Conservation (phyloP, 2,329 filamentous ascomycete species). For the Alternaria burnsii region DNA sequence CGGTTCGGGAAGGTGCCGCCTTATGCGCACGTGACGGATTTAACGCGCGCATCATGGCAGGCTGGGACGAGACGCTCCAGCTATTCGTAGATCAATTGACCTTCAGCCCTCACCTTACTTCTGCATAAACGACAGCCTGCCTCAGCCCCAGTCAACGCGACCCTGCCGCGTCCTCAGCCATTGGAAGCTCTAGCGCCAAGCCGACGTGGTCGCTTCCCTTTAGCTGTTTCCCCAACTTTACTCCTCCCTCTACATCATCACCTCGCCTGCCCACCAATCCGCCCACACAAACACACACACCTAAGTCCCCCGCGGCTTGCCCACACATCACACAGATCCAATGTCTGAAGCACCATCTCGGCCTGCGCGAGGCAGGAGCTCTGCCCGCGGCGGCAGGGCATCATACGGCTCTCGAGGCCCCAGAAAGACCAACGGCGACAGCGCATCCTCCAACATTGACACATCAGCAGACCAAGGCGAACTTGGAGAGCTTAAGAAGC, state of each 20-base stretch:
- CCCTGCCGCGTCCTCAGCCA: slow-evolving; percentile 30
- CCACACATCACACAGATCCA: slow-evolving; percentile 57
- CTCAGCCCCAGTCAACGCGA: slow-evolving; percentile 28
- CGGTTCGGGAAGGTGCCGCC: slow-evolving; percentile 14
- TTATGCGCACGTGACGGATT: slow-evolving; percentile 19
- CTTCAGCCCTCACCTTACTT: slow-evolving; percentile 18
- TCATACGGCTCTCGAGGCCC: slow-evolving; percentile 66
- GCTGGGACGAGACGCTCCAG: slow-evolving; percentile 10
- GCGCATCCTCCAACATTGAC: slow-evolving; percentile 66
- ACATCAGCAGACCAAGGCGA: slow-evolving; percentile 83
- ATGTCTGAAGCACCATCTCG: slow-evolving; percentile 97
- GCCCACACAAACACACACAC: slow-evolving; percentile 32
- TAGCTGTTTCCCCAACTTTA: slow-evolving; percentile 42
- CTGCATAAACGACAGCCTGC: slow-evolving; percentile 21
- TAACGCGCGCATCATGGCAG: slow-evolving; percentile 19
- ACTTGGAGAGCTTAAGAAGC: slow-evolving; percentile 89
- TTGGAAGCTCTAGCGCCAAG: slow-evolving; percentile 39
- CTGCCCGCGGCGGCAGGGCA: slow-evolving; percentile 83
- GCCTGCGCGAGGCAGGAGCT: slow-evolving; percentile 89
- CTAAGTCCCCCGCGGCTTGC: slow-evolving; percentile 32
- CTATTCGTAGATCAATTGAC: slow-evolving; percentile 16
- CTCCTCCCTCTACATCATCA: slow-evolving; percentile 45
- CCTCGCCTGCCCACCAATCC: slow-evolving; percentile 37
- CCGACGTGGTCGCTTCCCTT: slow-evolving; percentile 37
- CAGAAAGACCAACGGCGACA: slow-evolving; percentile 74